These are phyloP conservation scores for Sordariomycetes sp. DNA, from an alignment of 2,329 filamentous ascomycete genomes.

Conservation along the genomic window DNA sequence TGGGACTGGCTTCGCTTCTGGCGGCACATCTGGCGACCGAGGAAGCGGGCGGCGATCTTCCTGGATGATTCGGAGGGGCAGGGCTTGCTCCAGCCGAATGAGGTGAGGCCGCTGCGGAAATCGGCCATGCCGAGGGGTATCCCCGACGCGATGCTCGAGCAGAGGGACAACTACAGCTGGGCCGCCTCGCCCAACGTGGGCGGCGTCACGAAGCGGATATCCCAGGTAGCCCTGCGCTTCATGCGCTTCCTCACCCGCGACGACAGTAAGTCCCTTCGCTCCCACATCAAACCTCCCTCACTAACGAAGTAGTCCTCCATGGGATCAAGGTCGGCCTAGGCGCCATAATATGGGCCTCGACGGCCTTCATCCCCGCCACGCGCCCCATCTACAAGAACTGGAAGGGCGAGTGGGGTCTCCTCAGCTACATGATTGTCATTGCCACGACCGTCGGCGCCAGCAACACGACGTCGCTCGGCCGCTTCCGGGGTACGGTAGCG, in stretches of 20 bases:
- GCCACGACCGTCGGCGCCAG: slow-evolving; percentile 95
- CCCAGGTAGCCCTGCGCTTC: slow-evolving; percentile 29
- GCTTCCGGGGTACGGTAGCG: slow-evolving; percentile 75
- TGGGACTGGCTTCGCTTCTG: slow-evolving; percentile 88
- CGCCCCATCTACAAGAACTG: slow-evolving; percentile 73
- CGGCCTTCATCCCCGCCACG: slow-evolving; percentile 71
- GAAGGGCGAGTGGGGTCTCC: slow-evolving; percentile 90
- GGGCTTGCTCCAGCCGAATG: slow-evolving; percentile 20
- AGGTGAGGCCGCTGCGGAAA: slow-evolving; percentile 14
- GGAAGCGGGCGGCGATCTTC: slow-evolving; percentile 9
- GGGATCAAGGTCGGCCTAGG: slow-evolving; percentile 89
- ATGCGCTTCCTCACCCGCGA: slow-evolving; percentile 37
- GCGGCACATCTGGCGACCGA: slow-evolving; percentile 21
- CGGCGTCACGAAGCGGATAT: slow-evolving; percentile 26
- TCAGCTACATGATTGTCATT: slow-evolving; percentile 97
- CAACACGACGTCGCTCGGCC: slow-evolving; percentile 80
- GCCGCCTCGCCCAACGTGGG: slow-evolving; percentile 36
- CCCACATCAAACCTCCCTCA: background rate
- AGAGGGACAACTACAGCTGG: slow-evolving; percentile 42
- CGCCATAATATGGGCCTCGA: slow-evolving; percentile 76
- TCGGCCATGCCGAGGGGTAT: slow-evolving; percentile 43
- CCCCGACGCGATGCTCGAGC: slow-evolving; percentile 35
- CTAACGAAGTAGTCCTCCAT: slow-evolving; percentile 41
- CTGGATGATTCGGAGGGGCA: slow-evolving; percentile 28
- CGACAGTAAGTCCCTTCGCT: slow-evolving; percentile 26